These are phyloP conservation scores for Corinectria fuckeliana DNA, from an alignment of 2,329 filamentous ascomycete species.

Conservation along the genomic window DNA sequence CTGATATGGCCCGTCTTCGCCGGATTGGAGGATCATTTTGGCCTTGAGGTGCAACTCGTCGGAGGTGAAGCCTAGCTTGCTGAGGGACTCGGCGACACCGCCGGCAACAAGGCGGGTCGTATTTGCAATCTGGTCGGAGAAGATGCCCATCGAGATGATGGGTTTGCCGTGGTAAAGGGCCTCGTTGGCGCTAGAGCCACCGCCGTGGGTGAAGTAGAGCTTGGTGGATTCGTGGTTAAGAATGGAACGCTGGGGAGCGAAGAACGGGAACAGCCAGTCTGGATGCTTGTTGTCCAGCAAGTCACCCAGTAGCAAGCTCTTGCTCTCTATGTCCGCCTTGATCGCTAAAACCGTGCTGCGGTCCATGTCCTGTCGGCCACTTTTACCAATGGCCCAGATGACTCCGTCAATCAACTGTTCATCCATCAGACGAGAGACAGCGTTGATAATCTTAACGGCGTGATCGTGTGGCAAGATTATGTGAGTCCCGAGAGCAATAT, in stretches of 20 bases:
- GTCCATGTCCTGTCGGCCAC: conserved; percentile 33
- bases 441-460: conserved; percentile 42
- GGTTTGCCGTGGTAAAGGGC: conserved; percentile 47
- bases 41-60: too few relatives aligned
- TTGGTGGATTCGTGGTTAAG: conserved; percentile 43
- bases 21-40: too few relatives aligned
- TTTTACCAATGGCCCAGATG: conserved; percentile 45
- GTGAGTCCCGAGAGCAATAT: conserved; percentile 52
- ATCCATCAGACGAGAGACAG: conserved; percentile 36
- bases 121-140: conserved; percentile 52
- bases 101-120: conserved; percentile 44
- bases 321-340: too few relatives aligned
- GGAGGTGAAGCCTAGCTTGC: too few relatives aligned
- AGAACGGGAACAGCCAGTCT: conserved; percentile 42
- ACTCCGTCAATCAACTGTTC: conserved; percentile 45
- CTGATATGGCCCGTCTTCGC: too few relatives aligned
- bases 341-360: conserved; percentile 26
- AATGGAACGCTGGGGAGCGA: conserved; percentile 50
- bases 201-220: conserved; percentile 51
- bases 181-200: conserved; percentile 50
- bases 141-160: conserved; percentile 46
- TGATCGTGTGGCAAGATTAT: conserved; percentile 41
- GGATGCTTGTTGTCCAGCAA: too few relatives aligned
- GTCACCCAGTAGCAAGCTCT: too few relatives aligned
- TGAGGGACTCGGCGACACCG: too few relatives aligned